Conservation (phyloP, 2,329 filamentous ascomycete species). For the Trichophyton equinum region DNA sequence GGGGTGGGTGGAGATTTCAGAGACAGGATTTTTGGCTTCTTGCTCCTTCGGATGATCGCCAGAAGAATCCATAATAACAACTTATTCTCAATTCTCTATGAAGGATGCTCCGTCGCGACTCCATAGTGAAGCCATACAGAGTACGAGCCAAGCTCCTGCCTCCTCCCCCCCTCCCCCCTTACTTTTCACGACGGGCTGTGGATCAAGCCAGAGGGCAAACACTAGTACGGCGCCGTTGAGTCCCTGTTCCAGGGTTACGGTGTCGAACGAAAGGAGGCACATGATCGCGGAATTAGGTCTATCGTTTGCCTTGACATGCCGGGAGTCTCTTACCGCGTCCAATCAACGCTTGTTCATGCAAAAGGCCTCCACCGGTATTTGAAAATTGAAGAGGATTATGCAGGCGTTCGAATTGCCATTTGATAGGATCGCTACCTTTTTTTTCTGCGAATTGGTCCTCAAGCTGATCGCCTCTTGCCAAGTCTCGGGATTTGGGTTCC, state of each 20-base stretch:
- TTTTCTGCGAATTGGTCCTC: not conserved
- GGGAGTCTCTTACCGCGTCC: not conserved
- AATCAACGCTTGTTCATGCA: not conserved
- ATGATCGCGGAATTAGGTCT: conserved; percentile 3
- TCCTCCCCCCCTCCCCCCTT: no score
- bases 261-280: not conserved
- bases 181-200: not conserved
- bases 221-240: conserved; percentile 1
- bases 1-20: not conserved
- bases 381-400: not conserved
- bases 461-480: not conserved
- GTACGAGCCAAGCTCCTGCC: not conserved
- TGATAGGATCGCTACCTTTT: not conserved
- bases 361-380: not conserved
- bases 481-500: conserved; percentile 1
- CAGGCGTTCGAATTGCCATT: not conserved
- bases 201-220: not conserved
- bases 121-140: no score
- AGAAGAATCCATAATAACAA: not conserved
- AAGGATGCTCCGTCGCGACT: not conserved
- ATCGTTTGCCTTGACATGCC: not conserved
- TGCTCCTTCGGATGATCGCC: not conserved
- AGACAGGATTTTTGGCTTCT: not conserved
- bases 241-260: conserved; percentile 1
- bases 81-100: not conserved